Evolutionary conservation across 2,329 filamentous ascomycete species (phyloP).

Genomic region (Zasmidium citrigriseum): DNA sequence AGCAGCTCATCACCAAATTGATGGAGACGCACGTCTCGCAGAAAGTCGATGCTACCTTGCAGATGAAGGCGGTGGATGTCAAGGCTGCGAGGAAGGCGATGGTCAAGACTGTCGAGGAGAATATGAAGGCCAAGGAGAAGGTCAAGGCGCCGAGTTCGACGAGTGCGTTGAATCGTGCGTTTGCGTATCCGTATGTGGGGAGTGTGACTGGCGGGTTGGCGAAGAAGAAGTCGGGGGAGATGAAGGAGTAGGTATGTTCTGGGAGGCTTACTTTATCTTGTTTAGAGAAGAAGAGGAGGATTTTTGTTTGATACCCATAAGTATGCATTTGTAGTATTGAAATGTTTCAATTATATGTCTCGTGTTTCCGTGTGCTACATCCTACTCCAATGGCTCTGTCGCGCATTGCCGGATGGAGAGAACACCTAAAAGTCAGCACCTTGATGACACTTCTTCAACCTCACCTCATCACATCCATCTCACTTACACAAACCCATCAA

Average conservation of each 20-base stretch:
- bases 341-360: too few relatives aligned
- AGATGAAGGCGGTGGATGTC: constrained; percentile 2
- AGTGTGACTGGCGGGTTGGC: background rate
- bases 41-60: constrained; percentile 12
- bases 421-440: too few relatives aligned
- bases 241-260: too few relatives aligned
- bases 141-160: background rate
- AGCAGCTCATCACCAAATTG: constrained; percentile 13
- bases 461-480: background rate
- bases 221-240: too few relatives aligned
- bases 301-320: too few relatives aligned
- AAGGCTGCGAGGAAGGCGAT: constrained; percentile 11
- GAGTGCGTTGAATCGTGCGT: background rate
- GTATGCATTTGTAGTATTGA: too few relatives aligned
- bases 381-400: too few relatives aligned
- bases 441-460: background rate
- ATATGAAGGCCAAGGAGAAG: constrained; percentile 1
- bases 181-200: background rate
- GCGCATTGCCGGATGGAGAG: too few relatives aligned
- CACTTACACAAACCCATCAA: background rate
- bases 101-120: constrained; percentile 6
- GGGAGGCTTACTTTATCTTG: too few relatives aligned
- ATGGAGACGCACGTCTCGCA: constrained; percentile 6
- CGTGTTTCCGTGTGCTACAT: too few relatives aligned
- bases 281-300: too few relatives aligned